Base-by-base conservation (phyloP, 176 grass and related monocot genomes). In the Musa beccarii region DNA sequence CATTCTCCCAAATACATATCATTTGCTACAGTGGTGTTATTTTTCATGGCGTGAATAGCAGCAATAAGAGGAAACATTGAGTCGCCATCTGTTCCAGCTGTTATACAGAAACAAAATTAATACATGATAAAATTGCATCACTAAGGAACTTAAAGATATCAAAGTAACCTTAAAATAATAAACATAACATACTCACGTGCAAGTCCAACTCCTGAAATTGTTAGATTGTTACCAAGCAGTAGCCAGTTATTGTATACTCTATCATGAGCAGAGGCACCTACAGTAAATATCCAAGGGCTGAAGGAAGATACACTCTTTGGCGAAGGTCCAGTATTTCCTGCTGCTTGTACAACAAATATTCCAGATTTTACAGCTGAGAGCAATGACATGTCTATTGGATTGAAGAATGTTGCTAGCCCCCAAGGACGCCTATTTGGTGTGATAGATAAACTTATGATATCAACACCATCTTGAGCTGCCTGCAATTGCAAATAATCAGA, bases 271-370 rank as follows among this genome's bases (percentile, higher is more conserved):
- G 90, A 98, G 82, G 88, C 94, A 19, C 84, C 90, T 19, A 98
- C 88, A 74, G 88, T 98, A 73, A 79, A 87, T 81, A 93, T 93
- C 94, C 94, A 98, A 73, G 94, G 94, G 76, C 94, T 98, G 79
- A 98, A 98, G 8, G 90, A 98, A 63, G 92, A 84, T 64, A 98
- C 43, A 69, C 88, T 82, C 69, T 82, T 93, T 14, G 67, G 75
- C 66, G 86, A 82, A 12, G 90, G 94, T 14, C 90, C 90, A 59
- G 55, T 84, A 83, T 98, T 98, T 53, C 94, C 90, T 80, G 85
- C 88, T 17, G 90, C 86, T 76, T 98, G 94, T 81, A 98, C 81
- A 79, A 98, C 90, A 6, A 83, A 86, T 59, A 98, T 84, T 79
- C 94, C 95, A 53, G 90, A 86, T 84, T 89, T 93, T 25, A 84